Base-by-base conservation (phyloP, 495 filamentous ascomycete genomes). In the Penicillium robsamsonii region DNA sequence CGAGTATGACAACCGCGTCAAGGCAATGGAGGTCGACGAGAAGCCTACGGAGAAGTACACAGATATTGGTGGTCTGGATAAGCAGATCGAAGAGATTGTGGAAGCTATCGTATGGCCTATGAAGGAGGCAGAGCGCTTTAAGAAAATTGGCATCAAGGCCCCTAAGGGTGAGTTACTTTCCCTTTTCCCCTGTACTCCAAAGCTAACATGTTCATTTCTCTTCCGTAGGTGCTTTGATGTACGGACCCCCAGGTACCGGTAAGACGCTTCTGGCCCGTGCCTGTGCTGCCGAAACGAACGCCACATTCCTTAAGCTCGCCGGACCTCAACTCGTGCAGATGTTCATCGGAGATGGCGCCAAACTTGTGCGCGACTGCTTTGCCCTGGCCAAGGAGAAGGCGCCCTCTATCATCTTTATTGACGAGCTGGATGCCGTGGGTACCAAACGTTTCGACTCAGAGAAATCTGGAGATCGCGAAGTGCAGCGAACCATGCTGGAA, bases 21-120 rank as follows among this genome's bases (percentile, higher is more conserved):
- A 99, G 80, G 94, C 94, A 30, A 99, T 99, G 94, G 94, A 99
- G 80, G 94, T 99, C 37, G 94, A 99, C 65, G 94, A 99, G 83
- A 99, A 99, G 82, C 94, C 94, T 18, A 96, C 91, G 35, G 94
- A 99, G 77, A 96, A 97, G 79, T 99, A 99, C 78, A 91, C 84
- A 59, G 94, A 99, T 79, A 95, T 99, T 20, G 94, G 94, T 71
- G 94, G 94, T 33, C 76, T 99, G 65, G 91, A 96, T 75, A 99
- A 99, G 77, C 94, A 99, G 79, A 99, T 99, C 69, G 95, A 96
- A 70, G 94, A 99, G 77, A 86, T 99, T 40, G 91, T 99, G n/a
- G 94, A 99, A 73, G 94, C 94, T 54, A 93, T 99, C 27, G 94
- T 99, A 46, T 96, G 91, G 95, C 94, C 94, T 7, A 99, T 99